phyloP scores from a whole-genome alignment of 805 yeast genomes.

The Barnettozyma sp. region DNA sequence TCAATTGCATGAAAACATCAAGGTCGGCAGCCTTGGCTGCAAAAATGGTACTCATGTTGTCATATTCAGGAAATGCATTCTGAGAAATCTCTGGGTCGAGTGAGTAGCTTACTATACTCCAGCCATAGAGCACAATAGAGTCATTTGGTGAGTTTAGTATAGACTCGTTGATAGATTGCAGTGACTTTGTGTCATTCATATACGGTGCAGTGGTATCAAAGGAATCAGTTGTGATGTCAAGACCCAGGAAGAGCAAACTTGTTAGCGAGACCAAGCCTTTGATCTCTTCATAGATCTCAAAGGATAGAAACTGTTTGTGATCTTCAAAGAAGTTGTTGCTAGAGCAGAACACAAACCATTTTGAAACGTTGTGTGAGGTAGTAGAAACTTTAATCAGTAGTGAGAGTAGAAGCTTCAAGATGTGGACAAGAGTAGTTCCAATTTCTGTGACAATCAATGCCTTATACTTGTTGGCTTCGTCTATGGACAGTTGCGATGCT shows the following conservation, averaged over 20 bases:
- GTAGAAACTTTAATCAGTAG: slow-evolving; percentile 34
- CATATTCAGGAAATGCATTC: slow-evolving; percentile 28
- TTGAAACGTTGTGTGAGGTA: slow-evolving; percentile 28
- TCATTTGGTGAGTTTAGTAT: slow-evolving; percentile 34
- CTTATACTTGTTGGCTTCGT: slow-evolving; percentile 10
- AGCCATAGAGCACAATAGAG: slow-evolving; percentile 51
- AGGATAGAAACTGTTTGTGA: slow-evolving; percentile 13
- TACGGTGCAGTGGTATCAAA: slow-evolving; percentile 33
- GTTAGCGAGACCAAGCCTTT: slow-evolving; percentile 43
- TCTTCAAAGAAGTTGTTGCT: slow-evolving; percentile 21
- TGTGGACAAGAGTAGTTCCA: slow-evolving; percentile 29
- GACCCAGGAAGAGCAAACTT: slow-evolving; percentile 48
- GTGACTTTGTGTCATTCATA: slow-evolving; percentile 33
- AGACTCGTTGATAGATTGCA: slow-evolving; percentile 35
- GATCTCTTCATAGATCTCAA: slow-evolving; percentile 26
- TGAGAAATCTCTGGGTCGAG: slow-evolving; percentile 39
- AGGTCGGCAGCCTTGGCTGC: slow-evolving; percentile 29
- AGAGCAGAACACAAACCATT: slow-evolving; percentile 54
- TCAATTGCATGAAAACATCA: slow-evolving; percentile 41
- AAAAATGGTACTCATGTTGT: slow-evolving; percentile 9
- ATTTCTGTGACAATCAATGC: slow-evolving; percentile 26
- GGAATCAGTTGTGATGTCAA: slow-evolving; percentile 42
- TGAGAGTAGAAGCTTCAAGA: slow-evolving; percentile 34
- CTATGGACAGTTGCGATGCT: slow-evolving; percentile 1
- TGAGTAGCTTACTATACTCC: slow-evolving; percentile 57